Conservation (phyloP, 2,329 filamentous ascomycete species). For the Daldinia eschscholtzii region DNA sequence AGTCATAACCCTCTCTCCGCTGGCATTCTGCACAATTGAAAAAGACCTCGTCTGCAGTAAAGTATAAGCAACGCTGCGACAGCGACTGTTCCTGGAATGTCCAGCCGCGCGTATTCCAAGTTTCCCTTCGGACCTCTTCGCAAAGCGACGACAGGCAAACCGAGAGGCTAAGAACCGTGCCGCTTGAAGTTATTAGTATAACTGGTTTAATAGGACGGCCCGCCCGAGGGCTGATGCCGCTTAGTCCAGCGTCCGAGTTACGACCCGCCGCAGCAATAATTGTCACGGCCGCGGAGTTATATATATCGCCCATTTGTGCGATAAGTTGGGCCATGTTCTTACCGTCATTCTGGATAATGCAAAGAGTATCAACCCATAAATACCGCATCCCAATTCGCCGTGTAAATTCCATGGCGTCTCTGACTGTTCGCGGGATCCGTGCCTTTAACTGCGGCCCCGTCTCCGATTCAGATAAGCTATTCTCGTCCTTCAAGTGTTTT, state of each 20-base stretch:
- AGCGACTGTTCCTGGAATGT: neutral
- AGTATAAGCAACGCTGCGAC: neutral
- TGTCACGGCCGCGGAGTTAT: neutral
- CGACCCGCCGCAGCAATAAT: neutral
- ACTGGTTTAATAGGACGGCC: neutral
- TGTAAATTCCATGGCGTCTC: neutral
- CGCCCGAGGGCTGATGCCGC: neutral
- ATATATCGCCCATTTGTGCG: neutral
- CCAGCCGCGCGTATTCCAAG: neutral
- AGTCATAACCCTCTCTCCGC: neutral
- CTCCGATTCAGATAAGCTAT: neutral
- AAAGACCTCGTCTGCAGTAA: neutral
- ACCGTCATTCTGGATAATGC: neutral
- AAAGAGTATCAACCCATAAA: neutral
- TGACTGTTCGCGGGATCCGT: neutral
- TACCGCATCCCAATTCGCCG: neutral
- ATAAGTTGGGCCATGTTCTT: neutral
- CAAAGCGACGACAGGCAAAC: neutral
- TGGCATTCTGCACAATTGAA: neutral
- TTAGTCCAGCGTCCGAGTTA: neutral
- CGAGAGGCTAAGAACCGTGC: neutral
- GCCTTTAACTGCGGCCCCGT: neutral
- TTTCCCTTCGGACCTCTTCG: neutral
- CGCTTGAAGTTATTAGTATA: neutral
- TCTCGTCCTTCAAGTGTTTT: neutral